Evolutionary conservation across 2,329 filamentous ascomycete genomes (phyloP), one percentile per base, ranked within the genome.

Genomic region (Apiospora koreana): DNA sequence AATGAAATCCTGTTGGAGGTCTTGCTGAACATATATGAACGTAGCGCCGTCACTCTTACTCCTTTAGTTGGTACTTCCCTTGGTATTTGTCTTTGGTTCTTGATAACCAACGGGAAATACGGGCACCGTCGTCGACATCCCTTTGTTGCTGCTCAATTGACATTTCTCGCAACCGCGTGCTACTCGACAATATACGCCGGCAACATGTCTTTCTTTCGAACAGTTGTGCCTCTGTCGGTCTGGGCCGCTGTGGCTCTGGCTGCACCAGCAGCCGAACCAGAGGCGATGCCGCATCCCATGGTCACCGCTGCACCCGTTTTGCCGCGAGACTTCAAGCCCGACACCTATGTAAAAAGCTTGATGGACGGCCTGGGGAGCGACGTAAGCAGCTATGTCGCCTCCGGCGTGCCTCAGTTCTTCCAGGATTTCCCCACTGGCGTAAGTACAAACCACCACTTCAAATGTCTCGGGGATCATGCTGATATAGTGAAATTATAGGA

Each of bases 341-440:
- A 83, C 62, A 85, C 86, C 72, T 84, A 89, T 71, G 81, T 87
- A 72, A 80, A 84, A 68, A 81, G 88, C 64, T 78, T 87, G 8
- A 81, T 88, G 54, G 83, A 81, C 65, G 80, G 80, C 10, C 77
- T 92, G 1, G 88, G 87, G 48, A 87, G 86, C 50, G 83, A 84
- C 31, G 82, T 90, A 45, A 87, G 86, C 62, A 87, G 86, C 16
- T 91, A 88, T 71, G 85, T 92, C 48, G 86, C 87, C 1, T 89
- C 87, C 2, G 90, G 90, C 28, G 84, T 94, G 1, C 89, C 91
- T 1, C 86, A 92, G 70, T 93, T 87, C 82, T 92, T 92, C 78
- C 86, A 91, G 69, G 85, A 86, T 74, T 87, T 94, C 46, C 91
- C 92, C 1, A 90, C 87, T 3, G 90, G 89, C 45, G 54, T 66